These are phyloP conservation scores for Leccinum variicolor DNA, from an alignment of 768 basidiomycete species.

Conservation along the genomic window DNA sequence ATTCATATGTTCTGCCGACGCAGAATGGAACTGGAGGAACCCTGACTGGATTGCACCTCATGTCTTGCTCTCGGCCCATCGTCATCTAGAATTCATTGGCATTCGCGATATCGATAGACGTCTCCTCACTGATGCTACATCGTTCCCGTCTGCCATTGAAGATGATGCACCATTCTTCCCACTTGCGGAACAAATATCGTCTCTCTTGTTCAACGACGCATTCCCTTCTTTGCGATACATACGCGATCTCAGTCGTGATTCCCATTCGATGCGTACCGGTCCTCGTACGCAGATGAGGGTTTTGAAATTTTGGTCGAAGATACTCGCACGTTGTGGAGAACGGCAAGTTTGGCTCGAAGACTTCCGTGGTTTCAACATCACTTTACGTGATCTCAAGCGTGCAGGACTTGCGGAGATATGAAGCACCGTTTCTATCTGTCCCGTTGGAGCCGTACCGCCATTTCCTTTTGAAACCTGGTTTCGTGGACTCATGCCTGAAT, in stretches of 20 bases:
- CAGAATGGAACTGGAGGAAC: conserved; percentile 77
- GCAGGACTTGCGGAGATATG: conserved; percentile 26
- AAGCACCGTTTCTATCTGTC: neutral
- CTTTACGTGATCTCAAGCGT: conserved; percentile 39
- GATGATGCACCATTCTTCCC: conserved; percentile 58
- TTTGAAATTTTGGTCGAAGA: conserved; percentile 48
- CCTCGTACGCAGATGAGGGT: conserved; percentile 33
- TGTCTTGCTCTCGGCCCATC: conserved; percentile 62
- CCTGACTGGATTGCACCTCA: conserved; percentile 84
- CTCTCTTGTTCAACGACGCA: conserved; percentile 51
- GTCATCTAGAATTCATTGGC: conserved; percentile 60
- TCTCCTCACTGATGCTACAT: conserved; percentile 43
- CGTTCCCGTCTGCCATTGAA: conserved; percentile 30
- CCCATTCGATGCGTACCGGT: conserved; percentile 48
- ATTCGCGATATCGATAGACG: conserved; percentile 69
- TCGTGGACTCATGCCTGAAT: conserved; percentile 3
- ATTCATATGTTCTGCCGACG: conserved; percentile 74
- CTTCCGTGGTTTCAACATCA: conserved; percentile 57
- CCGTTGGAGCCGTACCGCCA: neutral
- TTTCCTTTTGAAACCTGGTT: neutral
- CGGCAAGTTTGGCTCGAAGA: conserved; percentile 65
- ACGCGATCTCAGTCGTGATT: conserved; percentile 61
- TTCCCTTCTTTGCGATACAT: conserved; percentile 62
- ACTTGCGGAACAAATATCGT: conserved; percentile 61
- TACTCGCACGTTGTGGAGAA: conserved; percentile 48